Base-by-base conservation (phyloP, 108 stramenopile species). In the Nitzschia palea region DNA sequence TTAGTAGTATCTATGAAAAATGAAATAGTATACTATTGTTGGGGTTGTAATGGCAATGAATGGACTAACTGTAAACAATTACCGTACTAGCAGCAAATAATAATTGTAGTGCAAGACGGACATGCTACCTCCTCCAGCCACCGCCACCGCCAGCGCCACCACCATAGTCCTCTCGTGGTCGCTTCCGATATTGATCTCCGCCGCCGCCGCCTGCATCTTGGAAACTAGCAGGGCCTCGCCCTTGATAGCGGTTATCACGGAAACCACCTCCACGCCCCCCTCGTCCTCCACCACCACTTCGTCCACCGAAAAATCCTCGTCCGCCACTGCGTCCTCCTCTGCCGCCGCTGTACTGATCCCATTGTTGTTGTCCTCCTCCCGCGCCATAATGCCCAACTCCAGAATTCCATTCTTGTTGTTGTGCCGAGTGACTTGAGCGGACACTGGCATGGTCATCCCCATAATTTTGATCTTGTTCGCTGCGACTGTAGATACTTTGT, bases 111-210 rank as follows among this genome's bases (percentile, higher is more conserved):
- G n/a, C n/a, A n/a, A n/a, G n/a, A n/a, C n/a, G n/a, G n/a, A n/a
- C n/a, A n/a, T n/a, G n/a, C 33, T 45, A 62, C 44, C 62, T 44
- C 47, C 62, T 44, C 62, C 62, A 62, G 23, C 44, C 27, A 2
- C 44, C 37, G 18, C 62, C 44, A 27, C 54, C 44, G 3, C 54
- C 26, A 22, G 43, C 34, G 42, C 53, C 71, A 55, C 58, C 78
- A 37, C 60, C 67, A 47, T 70, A 65, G 48, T 81, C 76, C 43
- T 71, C 77, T 32, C 82, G 48, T 1, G 78, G 71, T n/a, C 78
- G 58, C 36, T 81, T 81, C 10, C 74, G 45, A 12, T 69, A 37
- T 2, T 55, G 55, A 56, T 55, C 37, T 23, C 22, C 6, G 14
- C 28, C 15, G 20, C 67, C 61, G 42, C 62, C 56, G 31, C 71